A percentile compares a stretch with the other conserved stretches of the same genome.
Evolutionary conservation across 306 rosid species (phyloP).

Genomic region (Astragalus glycyphyllos): DNA sequence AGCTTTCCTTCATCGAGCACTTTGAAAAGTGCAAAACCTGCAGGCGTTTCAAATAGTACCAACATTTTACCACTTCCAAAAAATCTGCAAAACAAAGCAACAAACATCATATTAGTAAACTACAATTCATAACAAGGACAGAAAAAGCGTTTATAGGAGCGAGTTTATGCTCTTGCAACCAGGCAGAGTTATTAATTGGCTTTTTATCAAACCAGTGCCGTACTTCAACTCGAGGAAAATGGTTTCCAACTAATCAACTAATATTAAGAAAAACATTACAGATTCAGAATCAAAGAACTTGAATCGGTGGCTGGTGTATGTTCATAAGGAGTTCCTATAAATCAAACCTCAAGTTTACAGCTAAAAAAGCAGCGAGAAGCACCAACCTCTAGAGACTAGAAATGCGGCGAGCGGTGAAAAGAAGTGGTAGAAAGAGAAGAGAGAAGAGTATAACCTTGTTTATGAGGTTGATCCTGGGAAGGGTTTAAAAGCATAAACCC

Average conservation of each 20-base stretch:
- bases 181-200: too few species aligned
- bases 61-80: conserved; percentile 57
- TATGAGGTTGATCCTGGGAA: background rate
- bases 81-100: conserved; percentile 45
- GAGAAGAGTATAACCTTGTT: background rate
- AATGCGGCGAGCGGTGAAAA: background rate
- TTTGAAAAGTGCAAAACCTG: conserved; percentile 82
- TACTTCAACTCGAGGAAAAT: too few species aligned
- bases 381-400: background rate
- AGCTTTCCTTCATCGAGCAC: conserved; percentile 85
- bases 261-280: too few species aligned
- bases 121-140: background rate
- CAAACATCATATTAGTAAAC: background rate
- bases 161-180: too few species aligned
- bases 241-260: too few species aligned
- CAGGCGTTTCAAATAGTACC: conserved; percentile 75
- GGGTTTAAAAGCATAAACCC: conserved; percentile 39
- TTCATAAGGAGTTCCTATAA: too few species aligned
- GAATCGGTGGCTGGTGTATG: too few species aligned
- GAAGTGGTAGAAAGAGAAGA: background rate
- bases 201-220: too few species aligned
- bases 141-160: too few species aligned
- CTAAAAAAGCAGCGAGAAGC: background rate
- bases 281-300: too few species aligned
- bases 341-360: too few species aligned